phyloP scores from a whole-genome alignment of 306 rosid genomes.

The Lathyrus sativus region DNA sequence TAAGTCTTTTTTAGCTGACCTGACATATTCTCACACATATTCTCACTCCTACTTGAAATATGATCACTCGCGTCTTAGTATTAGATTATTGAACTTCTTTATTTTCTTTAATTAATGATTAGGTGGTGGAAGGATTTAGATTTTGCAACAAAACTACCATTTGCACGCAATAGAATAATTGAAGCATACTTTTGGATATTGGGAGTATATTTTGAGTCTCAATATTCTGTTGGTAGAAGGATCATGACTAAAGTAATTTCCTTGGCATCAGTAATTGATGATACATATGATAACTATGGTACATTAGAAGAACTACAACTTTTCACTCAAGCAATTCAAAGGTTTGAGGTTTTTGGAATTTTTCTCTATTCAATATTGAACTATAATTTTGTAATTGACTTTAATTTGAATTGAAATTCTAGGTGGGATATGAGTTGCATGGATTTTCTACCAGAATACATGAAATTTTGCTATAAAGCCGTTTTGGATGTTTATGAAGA shows the following conservation, averaged over 20 bases:
- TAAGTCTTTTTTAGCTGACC: too few species aligned
- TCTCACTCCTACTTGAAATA: too few species aligned
- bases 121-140: slow-evolving; percentile 60
- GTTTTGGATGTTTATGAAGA: slow-evolving; percentile 32
- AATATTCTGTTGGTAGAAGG: slow-evolving; percentile 40
- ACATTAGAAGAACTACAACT: slow-evolving; percentile 52
- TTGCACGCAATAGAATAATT: slow-evolving; percentile 51
- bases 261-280: slow-evolving; percentile 39
- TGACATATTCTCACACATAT: too few species aligned
- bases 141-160: slow-evolving; percentile 23
- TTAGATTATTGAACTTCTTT: too few species aligned
- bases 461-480: slow-evolving; percentile 22
- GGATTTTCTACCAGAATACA: slow-evolving; percentile 37
- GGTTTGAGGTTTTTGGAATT: slow-evolving; percentile 19
- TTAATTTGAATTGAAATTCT: not conserved
- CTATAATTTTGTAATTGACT: not conserved
- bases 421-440: slow-evolving; percentile 35
- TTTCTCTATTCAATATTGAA: not conserved
- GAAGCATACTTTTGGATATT: slow-evolving; percentile 54
- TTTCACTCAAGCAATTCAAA: slow-evolving; percentile 49
- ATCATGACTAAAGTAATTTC: slow-evolving; percentile 20
- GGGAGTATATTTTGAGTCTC: slow-evolving; percentile 39
- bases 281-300: slow-evolving; percentile 55
- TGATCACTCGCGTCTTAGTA: too few species aligned
- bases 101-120: not conserved